Conservation (phyloP, 163 green algal species). For the Chloromonas sp. region DNA sequence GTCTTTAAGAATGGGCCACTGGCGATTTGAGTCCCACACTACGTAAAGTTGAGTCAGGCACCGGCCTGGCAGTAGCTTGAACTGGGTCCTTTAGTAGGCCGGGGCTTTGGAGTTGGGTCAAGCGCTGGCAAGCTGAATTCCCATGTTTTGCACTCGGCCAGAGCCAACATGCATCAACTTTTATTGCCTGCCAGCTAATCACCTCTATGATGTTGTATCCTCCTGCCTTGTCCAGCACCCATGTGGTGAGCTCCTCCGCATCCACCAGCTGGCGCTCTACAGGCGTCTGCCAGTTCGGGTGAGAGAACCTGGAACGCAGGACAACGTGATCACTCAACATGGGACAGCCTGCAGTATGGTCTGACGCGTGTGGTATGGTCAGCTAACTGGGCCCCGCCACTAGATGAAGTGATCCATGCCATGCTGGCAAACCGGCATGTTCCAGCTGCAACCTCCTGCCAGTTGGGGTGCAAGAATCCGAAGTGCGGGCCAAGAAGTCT, state of each 20-base stretch:
- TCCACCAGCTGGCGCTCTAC: slow-evolving; percentile 29
- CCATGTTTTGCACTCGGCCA: not conserved
- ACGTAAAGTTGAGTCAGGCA: not conserved
- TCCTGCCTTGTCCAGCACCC: slow-evolving; percentile 38
- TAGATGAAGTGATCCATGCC: not conserved
- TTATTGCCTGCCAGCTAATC: not conserved
- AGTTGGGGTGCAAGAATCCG: no score
- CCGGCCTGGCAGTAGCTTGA: not conserved
- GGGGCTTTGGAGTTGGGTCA: no score
- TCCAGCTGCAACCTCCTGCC: no score
- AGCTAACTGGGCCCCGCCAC: not conserved
- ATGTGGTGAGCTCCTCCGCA: slow-evolving; percentile 33
- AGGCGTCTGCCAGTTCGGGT: slow-evolving; percentile 10
- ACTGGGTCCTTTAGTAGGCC: not conserved
- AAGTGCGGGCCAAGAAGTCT: no score
- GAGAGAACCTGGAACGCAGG: not conserved
- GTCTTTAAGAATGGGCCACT: not conserved
- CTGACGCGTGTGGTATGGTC: not conserved
- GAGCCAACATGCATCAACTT: not conserved
- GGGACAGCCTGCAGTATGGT: not conserved
- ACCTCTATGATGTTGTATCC: slow-evolving; percentile 25
- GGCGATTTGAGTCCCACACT: not conserved
- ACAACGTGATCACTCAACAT: not conserved
- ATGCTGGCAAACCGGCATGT: no score
- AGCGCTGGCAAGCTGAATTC: not conserved